Evolutionary conservation across 441 rosid species (phyloP), one percentile per base, ranked within the genome.

Genomic region (California macrophylla): DNA sequence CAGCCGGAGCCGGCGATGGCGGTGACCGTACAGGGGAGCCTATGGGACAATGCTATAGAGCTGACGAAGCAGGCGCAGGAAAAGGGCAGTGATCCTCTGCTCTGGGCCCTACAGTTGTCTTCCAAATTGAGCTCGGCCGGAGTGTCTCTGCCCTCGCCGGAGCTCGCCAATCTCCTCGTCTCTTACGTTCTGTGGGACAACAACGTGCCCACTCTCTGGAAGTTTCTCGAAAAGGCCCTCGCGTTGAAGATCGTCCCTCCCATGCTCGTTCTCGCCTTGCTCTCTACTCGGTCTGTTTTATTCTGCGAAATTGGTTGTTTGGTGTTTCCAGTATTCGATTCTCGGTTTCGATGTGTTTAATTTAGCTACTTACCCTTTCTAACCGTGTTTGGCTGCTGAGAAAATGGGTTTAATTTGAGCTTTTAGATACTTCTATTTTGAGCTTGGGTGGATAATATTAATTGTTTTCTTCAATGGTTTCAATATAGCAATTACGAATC

Each of bases 141-240:
- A 16, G 75, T 75, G 62, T 64, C 69, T 60, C 69, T 88, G 66
- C 93, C 93, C 6, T 86, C 89, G 0, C 34, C 83, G 50, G 89
- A 82, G 70, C 73, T 86, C 10, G 88, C 93, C 3, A 81, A 83
- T 42, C 73, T 79, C 36, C 69, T 88, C 67, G 91, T 88, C 24
- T 81, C 82, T 15, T 83, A 82, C 93, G 80, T 88, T 82, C 83
- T 83, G 60, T 86, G 89, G 91, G 93, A 86, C 16, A 86, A 88
- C 69, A 86, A 85, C 79, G 82, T 85, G 28, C 93, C 93, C 24
- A 50, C 81, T 60, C 65, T 84, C 50, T 88, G 93, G 93, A 88
- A 88, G 85, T 86, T 88, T 50, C 79, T 88, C 25, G 93, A 86
- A 29, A 79, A 83, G 66, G 89, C 93, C 34, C 78, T 88, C 74